These are phyloP conservation scores for Excoecaria agallocha DNA, from an alignment of 345 rosid genomes.

Conservation along the genomic window DNA sequence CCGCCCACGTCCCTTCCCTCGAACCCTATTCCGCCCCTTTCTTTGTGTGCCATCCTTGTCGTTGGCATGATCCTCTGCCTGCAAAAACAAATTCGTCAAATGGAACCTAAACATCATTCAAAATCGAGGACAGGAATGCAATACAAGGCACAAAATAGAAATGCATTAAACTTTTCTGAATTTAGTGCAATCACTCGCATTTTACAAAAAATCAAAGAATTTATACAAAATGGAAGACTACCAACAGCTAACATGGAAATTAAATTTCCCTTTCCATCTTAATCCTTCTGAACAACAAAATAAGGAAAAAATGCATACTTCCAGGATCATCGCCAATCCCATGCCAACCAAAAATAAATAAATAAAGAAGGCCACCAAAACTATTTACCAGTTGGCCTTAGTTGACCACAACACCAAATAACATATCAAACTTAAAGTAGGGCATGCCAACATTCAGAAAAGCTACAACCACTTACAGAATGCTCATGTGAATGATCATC, in stretches of 20 bases:
- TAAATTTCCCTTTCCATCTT: neutral
- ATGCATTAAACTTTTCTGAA: neutral
- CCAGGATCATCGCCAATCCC: neutral
- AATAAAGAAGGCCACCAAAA: too few relatives aligned
- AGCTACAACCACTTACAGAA: constrained; percentile 36
- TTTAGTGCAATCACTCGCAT: neutral
- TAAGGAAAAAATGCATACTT: neutral
- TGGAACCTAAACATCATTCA: neutral
- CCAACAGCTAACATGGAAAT: neutral
- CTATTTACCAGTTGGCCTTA: neutral
- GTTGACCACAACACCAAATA: neutral
- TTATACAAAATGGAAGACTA: neutral
- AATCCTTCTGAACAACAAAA: neutral
- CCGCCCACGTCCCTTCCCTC: constrained; percentile 83
- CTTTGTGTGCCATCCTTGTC: constrained; percentile 71
- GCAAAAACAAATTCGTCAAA: constrained; percentile 11
- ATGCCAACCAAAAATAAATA: too few relatives aligned
- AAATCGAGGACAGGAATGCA: neutral
- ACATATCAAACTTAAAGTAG: neutral
- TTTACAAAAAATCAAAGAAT: too few relatives aligned
- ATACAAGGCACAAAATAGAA: neutral
- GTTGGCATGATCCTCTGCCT: constrained; percentile 71
- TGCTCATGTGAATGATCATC: constrained; percentile 57
- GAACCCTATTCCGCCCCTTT: constrained; percentile 67
- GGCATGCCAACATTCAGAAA: neutral